Conservation (phyloP, 176 grass and related monocot species). For the Hordeum marinum region DNA sequence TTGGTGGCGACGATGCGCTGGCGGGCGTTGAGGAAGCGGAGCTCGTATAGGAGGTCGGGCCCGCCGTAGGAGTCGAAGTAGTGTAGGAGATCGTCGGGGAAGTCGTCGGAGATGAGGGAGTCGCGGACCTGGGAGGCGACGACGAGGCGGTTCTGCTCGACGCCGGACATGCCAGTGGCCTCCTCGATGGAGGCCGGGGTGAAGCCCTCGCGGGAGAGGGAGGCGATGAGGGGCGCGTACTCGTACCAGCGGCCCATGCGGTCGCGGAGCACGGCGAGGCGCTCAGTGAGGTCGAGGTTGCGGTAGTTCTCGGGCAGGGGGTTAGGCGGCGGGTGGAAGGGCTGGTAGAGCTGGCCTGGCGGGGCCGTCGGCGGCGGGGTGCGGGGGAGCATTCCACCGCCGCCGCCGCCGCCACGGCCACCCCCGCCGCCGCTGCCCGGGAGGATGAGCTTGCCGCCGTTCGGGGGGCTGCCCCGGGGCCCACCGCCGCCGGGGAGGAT, state of each 20-base stretch:
- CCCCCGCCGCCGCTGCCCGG: slow-evolving; percentile 7
- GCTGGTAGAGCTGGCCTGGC: slow-evolving; percentile 61
- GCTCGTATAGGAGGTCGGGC: slow-evolving; percentile 78
- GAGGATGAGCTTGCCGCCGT: slow-evolving; percentile 32
- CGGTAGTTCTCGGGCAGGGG: slow-evolving; percentile 50
- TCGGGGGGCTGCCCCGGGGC: not conserved
- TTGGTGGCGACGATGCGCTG: slow-evolving; percentile 52
- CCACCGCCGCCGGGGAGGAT: slow-evolving; percentile 28
- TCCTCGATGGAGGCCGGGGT: slow-evolving; percentile 83
- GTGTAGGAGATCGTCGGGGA: slow-evolving; percentile 43
- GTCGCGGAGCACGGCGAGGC: slow-evolving; percentile 61
- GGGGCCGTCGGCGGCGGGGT: slow-evolving; percentile 36
- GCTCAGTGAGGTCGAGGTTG: slow-evolving; percentile 43
- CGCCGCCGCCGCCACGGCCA: not conserved
- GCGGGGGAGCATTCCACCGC: slow-evolving; percentile 47
- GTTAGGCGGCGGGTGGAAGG: slow-evolving; percentile 60
- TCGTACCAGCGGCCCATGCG: slow-evolving; percentile 72
- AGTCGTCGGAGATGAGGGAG: slow-evolving; percentile 40
- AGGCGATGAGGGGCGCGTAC: slow-evolving; percentile 70
- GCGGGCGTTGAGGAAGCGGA: slow-evolving; percentile 57
- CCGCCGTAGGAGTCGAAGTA: slow-evolving; percentile 61
- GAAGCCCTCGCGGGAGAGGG: slow-evolving; percentile 67
- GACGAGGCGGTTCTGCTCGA: slow-evolving; percentile 76
- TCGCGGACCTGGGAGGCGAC: slow-evolving; percentile 69
- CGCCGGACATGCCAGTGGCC: slow-evolving; percentile 56